Evolutionary conservation across 2,329 filamentous ascomycete species (phyloP).

Genomic region (Pseudogymnoascus sp.): DNA sequence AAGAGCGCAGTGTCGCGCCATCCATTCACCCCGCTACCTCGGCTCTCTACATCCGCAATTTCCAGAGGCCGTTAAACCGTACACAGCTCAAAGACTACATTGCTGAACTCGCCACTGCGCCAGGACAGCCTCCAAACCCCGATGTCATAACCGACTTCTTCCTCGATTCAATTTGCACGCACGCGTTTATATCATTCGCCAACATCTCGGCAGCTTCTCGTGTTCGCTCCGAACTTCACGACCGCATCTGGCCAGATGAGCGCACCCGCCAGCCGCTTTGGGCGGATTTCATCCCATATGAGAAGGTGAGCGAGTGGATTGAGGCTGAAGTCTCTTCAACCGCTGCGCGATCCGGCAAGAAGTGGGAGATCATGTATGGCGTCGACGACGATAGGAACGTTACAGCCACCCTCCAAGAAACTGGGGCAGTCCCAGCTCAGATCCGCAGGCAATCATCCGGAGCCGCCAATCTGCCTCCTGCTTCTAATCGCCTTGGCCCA

Average conservation of each 20-base stretch:
- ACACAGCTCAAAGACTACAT: conserved; percentile 62
- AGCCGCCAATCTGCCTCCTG: neutral
- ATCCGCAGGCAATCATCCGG: conserved; percentile 8
- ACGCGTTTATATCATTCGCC: conserved; percentile 72
- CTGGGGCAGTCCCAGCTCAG: conserved; percentile 21
- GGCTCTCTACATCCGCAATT: conserved; percentile 80
- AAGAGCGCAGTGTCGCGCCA: conserved; percentile 37
- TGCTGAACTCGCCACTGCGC: conserved; percentile 56
- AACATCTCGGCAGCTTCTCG: conserved; percentile 64
- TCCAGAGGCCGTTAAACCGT: conserved; percentile 78
- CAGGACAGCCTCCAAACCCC: conserved; percentile 41
- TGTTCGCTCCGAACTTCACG: conserved; percentile 69
- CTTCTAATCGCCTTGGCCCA: neutral
- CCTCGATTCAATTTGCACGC: conserved; percentile 77
- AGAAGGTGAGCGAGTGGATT: conserved; percentile 68
- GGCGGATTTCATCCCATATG: conserved; percentile 81
- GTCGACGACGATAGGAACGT: conserved; percentile 46
- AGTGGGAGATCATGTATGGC: conserved; percentile 71
- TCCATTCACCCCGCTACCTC: conserved; percentile 65
- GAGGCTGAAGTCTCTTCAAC: conserved; percentile 50
- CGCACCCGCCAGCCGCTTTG: conserved; percentile 74
- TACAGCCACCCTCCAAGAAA: conserved; percentile 49
- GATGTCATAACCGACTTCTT: conserved; percentile 61
- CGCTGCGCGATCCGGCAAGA: conserved; percentile 34
- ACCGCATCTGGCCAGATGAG: conserved; percentile 79